Base-by-base conservation (phyloP, 225 moss, liverwort and hornwort species). In the Polytrichum commune region DNA sequence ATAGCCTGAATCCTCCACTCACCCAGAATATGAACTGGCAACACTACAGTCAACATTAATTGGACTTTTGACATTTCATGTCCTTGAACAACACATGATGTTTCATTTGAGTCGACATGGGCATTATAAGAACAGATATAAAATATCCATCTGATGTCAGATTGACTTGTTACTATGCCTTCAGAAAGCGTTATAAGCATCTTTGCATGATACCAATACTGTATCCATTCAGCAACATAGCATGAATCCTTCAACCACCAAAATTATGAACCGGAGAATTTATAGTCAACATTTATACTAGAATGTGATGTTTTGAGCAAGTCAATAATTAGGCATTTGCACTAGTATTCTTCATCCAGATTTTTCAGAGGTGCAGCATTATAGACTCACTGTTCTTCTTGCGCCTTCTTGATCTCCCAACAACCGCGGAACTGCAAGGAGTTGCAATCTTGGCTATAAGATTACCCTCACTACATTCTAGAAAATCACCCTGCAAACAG, bases 351-450 rank as follows among this genome's bases (percentile, higher is more conserved):
- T 63, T 4, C 18, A 60, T 56, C 13, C 55, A 69, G 56, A 24
- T 70, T 7, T 29, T 7, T 28, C 60, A 73, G 10, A 24, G 33
- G 32, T 46, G 35, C 46, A 20, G 65, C 26, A 75, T 16, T 8
- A 69, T 81, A 28, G 75, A 87, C 87, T 69, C 77, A 46, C 60
- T 72, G 56, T 81, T 84, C 67, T 87, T 87, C 74, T 67, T 64
- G 69, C 72, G 71, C 54, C 76, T 84, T 24, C 73, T 61, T 8
- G 66, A 73, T 63, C 63, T 32, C 64, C 66, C 57, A 23, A 55
- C 65, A 62, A 63, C 54, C 54, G 68, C 61, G 54, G 22, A 22
- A 28, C 58, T 53, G 54, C 29, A 74, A 13, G 19, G 5, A 53
- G 24, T 33, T 16, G 62, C 26, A 62, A 16, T 56, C 18, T 6